A percentile compares a stretch with the other conserved stretches of the same genome.
Evolutionary conservation across 1,284 basidiomycete species (phyloP).

Genomic region (Pseudozyma sp.): DNA sequence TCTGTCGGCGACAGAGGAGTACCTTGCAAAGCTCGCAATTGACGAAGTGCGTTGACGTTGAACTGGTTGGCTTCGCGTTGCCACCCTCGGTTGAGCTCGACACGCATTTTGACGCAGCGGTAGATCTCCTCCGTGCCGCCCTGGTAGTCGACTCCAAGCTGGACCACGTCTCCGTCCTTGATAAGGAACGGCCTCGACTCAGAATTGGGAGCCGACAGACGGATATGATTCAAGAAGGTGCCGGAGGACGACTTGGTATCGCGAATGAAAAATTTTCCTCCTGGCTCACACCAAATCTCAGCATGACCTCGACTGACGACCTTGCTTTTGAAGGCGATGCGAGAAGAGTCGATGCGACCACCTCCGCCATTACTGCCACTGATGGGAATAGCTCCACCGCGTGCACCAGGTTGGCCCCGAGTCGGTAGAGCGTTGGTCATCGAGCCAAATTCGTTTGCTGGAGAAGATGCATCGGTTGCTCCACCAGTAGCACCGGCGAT

Average conservation of each 20-base stretch:
- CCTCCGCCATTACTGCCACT: constrained; percentile 73
- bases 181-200: constrained; percentile 80
- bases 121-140: constrained; percentile 97
- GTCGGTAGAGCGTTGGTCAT: constrained; percentile 8
- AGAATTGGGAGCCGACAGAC: constrained; percentile 84
- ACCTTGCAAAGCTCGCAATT: constrained; percentile 79
- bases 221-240: constrained; percentile 95
- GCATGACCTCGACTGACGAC: constrained; percentile 95
- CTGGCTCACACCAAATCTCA: constrained; percentile 84
- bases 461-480: constrained; percentile 9
- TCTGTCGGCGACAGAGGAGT: constrained; percentile 35
- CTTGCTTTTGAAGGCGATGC: constrained; percentile 91
- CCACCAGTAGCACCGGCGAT: constrained; percentile 9
- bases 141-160: constrained; percentile 97
- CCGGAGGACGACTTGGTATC: constrained; percentile 92
- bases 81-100: constrained; percentile 86
- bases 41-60: constrained; percentile 86
- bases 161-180: constrained; percentile 93
- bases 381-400: constrained; percentile 48
- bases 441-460: constrained; percentile 20
- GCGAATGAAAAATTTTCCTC: constrained; percentile 82
- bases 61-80: constrained; percentile 88
- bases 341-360: constrained; percentile 57
- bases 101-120: constrained; percentile 94
- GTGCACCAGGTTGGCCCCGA: constrained; percentile 45